phyloP scores from a whole-genome alignment of 2,329 filamentous ascomycete genomes.

The Thelonectria rubi region DNA sequence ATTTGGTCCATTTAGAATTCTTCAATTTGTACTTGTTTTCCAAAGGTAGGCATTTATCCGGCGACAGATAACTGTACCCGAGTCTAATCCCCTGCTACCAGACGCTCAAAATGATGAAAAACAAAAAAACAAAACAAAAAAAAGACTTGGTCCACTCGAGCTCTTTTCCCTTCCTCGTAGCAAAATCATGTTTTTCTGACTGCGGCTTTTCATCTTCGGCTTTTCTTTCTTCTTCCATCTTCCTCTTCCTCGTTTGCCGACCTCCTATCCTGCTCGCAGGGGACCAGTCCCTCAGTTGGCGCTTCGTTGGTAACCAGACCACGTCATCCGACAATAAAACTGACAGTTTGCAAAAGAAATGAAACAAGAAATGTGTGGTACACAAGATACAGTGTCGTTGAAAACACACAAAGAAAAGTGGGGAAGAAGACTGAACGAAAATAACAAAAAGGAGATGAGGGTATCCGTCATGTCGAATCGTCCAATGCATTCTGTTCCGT shows the following conservation, averaged over 20 bases:
- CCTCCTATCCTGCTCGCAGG: conserved; percentile 20
- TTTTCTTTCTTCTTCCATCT: conserved; percentile 18
- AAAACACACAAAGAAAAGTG: conserved; percentile 26
- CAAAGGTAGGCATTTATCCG: conserved; percentile 44
- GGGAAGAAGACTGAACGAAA: conserved; percentile 32
- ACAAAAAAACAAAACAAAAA: conserved; percentile 34
- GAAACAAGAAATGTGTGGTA: conserved; percentile 13
- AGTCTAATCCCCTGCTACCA: conserved; percentile 51
- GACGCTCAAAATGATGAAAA: conserved; percentile 16
- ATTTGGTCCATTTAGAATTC: neutral
- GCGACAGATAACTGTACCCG: conserved; percentile 52
- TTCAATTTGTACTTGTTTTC: conserved; percentile 25
- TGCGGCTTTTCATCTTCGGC: conserved; percentile 30
- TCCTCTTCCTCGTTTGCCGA: conserved; percentile 23
- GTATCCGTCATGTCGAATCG: conserved; percentile 57
- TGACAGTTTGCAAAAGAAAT: conserved; percentile 30
- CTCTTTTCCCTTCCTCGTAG: conserved; percentile 32
- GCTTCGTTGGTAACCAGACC: conserved; percentile 41
- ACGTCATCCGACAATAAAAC: conserved; percentile 26
- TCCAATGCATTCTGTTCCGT: conserved; percentile 55
- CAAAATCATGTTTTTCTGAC: conserved; percentile 27
- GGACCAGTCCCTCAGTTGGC: conserved; percentile 19
- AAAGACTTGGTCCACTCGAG: conserved; percentile 29
- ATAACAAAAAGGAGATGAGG: conserved; percentile 42
- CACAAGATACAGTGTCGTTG: conserved; percentile 24